Percentiles rank a stretch among this genome's conserved stretches.
Evolutionary conservation across 305 asterid species (phyloP).

Genomic region (Withania somnifera): DNA sequence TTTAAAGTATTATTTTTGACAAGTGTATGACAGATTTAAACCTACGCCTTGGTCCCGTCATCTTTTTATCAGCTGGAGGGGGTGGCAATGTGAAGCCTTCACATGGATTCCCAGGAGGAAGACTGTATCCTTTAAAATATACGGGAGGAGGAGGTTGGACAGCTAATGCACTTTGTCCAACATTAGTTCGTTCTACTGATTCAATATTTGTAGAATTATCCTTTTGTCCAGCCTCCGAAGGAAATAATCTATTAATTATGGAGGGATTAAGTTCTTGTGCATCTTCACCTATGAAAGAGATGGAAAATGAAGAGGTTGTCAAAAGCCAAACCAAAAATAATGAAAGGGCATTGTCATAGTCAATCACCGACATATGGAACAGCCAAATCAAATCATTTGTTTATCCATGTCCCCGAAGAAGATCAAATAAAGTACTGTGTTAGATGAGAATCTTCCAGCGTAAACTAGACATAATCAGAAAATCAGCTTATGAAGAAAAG

Average conservation of each 20-base stretch:
- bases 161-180: constrained; percentile 14
- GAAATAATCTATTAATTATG: constrained; percentile 11
- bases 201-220: constrained; percentile 1
- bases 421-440: not conserved
- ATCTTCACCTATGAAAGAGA: constrained; percentile 52
- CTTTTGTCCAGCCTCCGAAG: constrained; percentile 15
- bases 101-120: constrained; percentile 84
- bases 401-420: not conserved
- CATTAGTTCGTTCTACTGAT: constrained; percentile 5
- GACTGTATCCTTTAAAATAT: constrained; percentile 59
- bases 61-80: constrained; percentile 78
- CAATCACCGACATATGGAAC: not conserved
- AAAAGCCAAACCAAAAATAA: not conserved
- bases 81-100: constrained; percentile 80
- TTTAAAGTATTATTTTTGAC: not conserved
- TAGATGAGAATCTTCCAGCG: not conserved
- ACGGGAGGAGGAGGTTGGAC: constrained; percentile 21
- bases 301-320: not conserved
- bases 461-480: not conserved
- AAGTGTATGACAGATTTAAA: constrained; percentile 8
- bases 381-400: not conserved
- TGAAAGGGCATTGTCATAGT: not conserved
- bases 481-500: not conserved
- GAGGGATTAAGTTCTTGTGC: constrained; percentile 23
- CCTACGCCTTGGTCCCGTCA: constrained; percentile 92